Evolutionary conservation across 805 yeast species (phyloP), one percentile per base, ranked within the genome.

Genomic region (Kuraishia molischiana): DNA sequence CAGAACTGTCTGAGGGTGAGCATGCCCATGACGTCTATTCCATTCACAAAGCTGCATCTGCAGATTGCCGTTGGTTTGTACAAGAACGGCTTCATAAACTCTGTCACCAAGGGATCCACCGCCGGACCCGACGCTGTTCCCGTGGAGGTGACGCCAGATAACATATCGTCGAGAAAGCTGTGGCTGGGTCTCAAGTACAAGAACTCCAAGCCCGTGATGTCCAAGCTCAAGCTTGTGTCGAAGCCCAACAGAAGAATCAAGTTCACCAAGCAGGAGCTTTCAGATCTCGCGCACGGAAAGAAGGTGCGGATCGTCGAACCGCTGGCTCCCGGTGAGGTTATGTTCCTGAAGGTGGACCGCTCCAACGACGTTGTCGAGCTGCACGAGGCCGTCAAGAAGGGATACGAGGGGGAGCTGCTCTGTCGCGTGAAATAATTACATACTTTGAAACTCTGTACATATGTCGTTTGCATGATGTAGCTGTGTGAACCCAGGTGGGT

Each of bases 181-280:
- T 92, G 98, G 98, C 58, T 92, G 17, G 94, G 89, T 2, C 66
- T 92, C 56, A 92, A 92, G 57, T 92, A 92, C 58, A 75, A 90
- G 53, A 75, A 85, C 45, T 76, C 80, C 52, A 66, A 69, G 47
- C 81, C 96, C 0, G 95, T 92, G 14, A 66, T 92, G 44, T 69
- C 77, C 46, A 71, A 75, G 39, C 74, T 87, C 49, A 68, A 74
- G 22, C 66, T 90, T 48, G 76, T 92, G 22, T 81, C 92, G 33
- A 87, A 82, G 52, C 97, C 98, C 29, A 85, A 80, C 51, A 71
- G 90, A 54, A 71, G 79, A 54, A 82, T 89, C 17, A 60, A 67
- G 45, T 74, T 87, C 49, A 61, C 70, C 2, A 60, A 67, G 17
- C 66, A 70, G 1, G 95, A 89, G 46, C 61, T 92, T 44, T 72